Evolutionary conservation across 306 rosid genomes (phyloP).

Genomic region (Acacia crassicarpa): DNA sequence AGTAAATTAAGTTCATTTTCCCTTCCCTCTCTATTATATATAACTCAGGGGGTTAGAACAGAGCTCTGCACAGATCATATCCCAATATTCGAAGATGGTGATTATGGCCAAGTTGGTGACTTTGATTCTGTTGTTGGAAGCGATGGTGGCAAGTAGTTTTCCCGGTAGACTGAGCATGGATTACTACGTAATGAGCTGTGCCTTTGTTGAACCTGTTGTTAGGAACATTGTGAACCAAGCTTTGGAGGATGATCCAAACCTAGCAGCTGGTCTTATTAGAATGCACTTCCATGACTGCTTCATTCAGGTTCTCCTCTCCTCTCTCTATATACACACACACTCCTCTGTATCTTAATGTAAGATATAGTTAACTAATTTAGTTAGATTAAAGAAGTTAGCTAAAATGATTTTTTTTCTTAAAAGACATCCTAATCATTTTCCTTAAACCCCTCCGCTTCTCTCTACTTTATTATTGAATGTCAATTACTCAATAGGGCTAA

Average conservation of each 20-base stretch:
- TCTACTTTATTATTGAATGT: too few species aligned
- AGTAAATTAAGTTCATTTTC: constrained; percentile 16
- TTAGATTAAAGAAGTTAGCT: too few species aligned
- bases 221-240: constrained; percentile 58
- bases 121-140: constrained; percentile 38
- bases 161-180: constrained; percentile 52
- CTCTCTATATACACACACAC: neutral
- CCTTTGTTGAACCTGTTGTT: constrained; percentile 62
- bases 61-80: constrained; percentile 24
- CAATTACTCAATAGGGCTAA: too few species aligned
- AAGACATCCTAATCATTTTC: too few species aligned
- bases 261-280: constrained; percentile 72
- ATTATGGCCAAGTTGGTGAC: constrained; percentile 26
- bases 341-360: too few species aligned
- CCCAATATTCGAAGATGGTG: constrained; percentile 26
- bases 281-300: constrained; percentile 93
- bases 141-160: constrained; percentile 34
- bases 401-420: too few species aligned
- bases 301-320: constrained; percentile 50
- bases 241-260: constrained; percentile 59
- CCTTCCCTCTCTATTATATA: neutral
- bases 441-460: too few species aligned
- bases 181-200: constrained; percentile 66
- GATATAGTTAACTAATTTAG: too few species aligned
- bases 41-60: neutral